Evolutionary conservation across 2,329 filamentous ascomycete genomes (phyloP).

Genomic region (Phoma sp.): DNA sequence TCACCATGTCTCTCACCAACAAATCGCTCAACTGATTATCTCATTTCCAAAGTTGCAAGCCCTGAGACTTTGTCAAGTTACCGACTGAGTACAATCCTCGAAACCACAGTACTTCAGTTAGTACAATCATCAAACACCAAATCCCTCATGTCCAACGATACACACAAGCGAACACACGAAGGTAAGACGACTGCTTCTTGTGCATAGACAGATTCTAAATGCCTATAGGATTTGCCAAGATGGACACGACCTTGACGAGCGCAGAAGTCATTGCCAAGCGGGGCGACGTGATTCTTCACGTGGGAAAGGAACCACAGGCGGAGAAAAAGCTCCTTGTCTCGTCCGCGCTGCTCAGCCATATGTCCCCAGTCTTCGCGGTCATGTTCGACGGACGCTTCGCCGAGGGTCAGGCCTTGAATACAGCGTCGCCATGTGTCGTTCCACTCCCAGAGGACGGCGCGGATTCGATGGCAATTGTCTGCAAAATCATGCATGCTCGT

Average conservation of each 20-base stretch:
- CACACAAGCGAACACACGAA: neutral
- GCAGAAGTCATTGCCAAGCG: neutral
- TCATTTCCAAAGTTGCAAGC: neutral
- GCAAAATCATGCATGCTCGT: neutral
- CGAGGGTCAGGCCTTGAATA: neutral
- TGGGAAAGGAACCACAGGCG: neutral
- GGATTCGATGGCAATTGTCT: neutral
- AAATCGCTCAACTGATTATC: neutral
- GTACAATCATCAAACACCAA: neutral
- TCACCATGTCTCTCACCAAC: neutral
- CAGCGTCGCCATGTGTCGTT: neutral
- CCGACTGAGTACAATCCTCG: neutral
- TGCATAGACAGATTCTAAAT: neutral
- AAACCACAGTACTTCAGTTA: neutral
- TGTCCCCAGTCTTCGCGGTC: neutral
- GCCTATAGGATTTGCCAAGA: neutral
- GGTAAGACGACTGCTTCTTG: neutral
- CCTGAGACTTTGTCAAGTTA: neutral
- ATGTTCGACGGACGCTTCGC: conserved; percentile 1
- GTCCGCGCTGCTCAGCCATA: neutral
- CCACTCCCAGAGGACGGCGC: neutral
- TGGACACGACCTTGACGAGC: neutral
- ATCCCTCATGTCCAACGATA: neutral
- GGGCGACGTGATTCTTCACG: neutral
- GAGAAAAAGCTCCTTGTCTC: conserved; percentile 3